A percentile compares a stretch with the other conserved stretches of the same genome.
Evolutionary conservation across 2,329 filamentous ascomycete genomes (phyloP).

Genomic region (Pyricularia sp.): DNA sequence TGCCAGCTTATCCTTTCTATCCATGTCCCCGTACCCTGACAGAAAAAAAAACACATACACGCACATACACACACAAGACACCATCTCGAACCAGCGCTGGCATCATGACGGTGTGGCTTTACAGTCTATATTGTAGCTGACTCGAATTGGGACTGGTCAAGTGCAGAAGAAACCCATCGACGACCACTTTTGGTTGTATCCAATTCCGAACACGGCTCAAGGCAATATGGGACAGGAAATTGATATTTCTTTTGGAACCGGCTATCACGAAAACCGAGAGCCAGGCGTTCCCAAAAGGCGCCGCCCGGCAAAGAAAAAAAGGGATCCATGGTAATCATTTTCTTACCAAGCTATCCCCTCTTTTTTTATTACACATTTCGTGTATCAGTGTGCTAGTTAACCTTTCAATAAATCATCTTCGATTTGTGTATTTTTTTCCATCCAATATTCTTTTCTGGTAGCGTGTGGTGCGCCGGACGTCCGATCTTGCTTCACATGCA

Average conservation of each 20-base stretch:
- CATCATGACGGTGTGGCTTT: not conserved
- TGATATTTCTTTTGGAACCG: not conserved
- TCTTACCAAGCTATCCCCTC: not conserved
- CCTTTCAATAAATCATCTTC: not conserved
- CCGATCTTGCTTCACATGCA: not conserved
- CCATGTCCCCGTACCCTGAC: not conserved
- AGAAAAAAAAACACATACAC: too few relatives aligned
- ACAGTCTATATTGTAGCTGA: not conserved
- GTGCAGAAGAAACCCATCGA: not conserved
- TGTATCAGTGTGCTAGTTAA: not conserved
- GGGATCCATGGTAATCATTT: not conserved
- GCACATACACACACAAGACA: too few relatives aligned
- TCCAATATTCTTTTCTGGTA: not conserved
- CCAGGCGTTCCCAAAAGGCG: not conserved
- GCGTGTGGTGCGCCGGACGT: not conserved
- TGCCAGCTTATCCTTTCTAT: not conserved
- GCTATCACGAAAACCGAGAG: not conserved
- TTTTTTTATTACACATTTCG: not conserved
- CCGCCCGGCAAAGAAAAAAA: not conserved
- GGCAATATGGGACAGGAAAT: not conserved
- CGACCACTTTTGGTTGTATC: not conserved
- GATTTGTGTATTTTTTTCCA: not conserved
- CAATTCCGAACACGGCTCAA: not conserved
- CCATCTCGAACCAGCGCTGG: not conserved
- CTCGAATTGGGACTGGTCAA: not conserved